Evolutionary conservation across 805 yeast species (phyloP).

Genomic region (Wickerhamomyces strasburgensis): DNA sequence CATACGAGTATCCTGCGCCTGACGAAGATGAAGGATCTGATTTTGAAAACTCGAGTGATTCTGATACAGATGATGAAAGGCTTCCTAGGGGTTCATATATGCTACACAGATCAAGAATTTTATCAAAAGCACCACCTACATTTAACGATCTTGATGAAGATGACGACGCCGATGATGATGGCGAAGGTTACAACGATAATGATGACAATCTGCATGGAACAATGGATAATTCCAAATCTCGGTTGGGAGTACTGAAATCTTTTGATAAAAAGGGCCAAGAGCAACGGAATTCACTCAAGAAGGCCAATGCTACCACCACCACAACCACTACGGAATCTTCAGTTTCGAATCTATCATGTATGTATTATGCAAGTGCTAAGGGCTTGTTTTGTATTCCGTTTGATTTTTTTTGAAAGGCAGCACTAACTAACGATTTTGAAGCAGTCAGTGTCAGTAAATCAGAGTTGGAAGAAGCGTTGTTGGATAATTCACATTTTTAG

Average conservation of each 20-base stretch:
- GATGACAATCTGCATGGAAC: neutral
- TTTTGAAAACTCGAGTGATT: neutral
- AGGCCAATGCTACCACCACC: neutral
- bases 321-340: conserved; percentile 18
- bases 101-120: conserved; percentile 22
- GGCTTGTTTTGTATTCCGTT: neutral
- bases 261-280: too few relatives aligned
- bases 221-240: too few relatives aligned
- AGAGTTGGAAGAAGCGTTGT: conserved; percentile 37
- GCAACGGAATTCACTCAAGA: too few relatives aligned
- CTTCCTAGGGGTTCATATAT: conserved; percentile 16
- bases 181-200: neutral
- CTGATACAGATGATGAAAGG: conserved; percentile 4
- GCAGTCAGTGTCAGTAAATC: conserved; percentile 34
- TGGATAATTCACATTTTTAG: conserved; percentile 30
- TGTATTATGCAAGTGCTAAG: too few relatives aligned
- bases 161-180: conserved; percentile 13
- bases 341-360: conserved; percentile 30
- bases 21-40: conserved; percentile 1
- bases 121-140: conserved; percentile 18
- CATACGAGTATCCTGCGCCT: neutral
- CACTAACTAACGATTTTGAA: conserved; percentile 8
- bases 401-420: neutral
- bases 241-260: too few relatives aligned
- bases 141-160: conserved; percentile 17